Conservation (phyloP, 352 stramenopile genomes). For the Pythium biforme region DNA sequence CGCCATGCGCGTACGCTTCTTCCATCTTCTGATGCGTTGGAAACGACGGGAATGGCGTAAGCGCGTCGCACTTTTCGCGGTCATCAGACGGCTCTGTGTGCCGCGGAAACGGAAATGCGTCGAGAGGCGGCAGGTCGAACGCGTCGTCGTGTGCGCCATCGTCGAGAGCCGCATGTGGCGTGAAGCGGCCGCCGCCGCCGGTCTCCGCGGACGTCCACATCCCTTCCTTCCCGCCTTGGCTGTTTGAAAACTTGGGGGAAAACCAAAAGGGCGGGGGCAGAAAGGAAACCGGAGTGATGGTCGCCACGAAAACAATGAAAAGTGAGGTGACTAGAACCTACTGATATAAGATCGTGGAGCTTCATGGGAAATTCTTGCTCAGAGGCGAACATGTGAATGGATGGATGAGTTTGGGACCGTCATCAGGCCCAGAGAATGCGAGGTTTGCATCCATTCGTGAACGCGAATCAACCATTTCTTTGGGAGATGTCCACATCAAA, state of each 20-base stretch:
- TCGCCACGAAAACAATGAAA: neutral
- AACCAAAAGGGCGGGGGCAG: neutral
- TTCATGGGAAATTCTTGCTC: too few relatives aligned
- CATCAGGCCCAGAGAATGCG: too few relatives aligned
- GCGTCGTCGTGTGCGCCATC: constrained; percentile 25
- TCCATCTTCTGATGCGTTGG: neutral
- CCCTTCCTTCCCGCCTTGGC: neutral
- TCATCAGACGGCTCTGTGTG: neutral
- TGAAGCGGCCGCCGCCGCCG: neutral
- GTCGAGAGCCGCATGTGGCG: neutral
- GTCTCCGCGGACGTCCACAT: constrained; percentile 3
- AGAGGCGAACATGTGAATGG: too few relatives aligned
- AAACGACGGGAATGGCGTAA: constrained; percentile 2
- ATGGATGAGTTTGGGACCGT: too few relatives aligned
- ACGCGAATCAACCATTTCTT: too few relatives aligned
- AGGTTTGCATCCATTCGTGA: too few relatives aligned
- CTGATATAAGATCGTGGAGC: too few relatives aligned
- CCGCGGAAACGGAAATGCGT: constrained; percentile 38
- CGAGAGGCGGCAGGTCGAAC: constrained; percentile 40
- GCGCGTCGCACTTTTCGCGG: neutral
- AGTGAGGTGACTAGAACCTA: neutral
- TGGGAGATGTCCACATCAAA: too few relatives aligned
- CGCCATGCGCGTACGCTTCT: too few relatives aligned
- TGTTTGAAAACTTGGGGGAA: constrained; percentile 7
- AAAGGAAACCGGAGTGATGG: constrained; percentile 24